phyloP scores from a whole-genome alignment of 2,329 filamentous ascomycete genomes.

The Aureobasidium leucospermi region DNA sequence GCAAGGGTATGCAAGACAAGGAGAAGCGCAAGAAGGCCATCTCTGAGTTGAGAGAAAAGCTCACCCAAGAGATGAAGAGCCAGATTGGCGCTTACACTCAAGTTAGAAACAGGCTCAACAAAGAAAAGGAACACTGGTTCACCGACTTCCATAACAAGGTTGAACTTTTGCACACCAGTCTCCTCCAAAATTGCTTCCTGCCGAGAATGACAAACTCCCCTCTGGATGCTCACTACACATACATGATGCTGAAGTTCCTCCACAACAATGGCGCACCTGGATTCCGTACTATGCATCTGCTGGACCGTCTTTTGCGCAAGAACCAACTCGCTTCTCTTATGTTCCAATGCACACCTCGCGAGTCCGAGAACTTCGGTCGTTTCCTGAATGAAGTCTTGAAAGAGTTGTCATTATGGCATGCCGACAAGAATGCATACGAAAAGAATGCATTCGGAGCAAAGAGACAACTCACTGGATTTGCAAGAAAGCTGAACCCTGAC shows the following conservation, averaged over 20 bases:
- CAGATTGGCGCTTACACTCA: constrained; percentile 61
- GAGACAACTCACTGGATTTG: constrained; percentile 68
- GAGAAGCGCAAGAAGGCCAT: constrained; percentile 64
- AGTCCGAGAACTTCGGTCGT: constrained; percentile 86
- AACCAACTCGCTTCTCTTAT: constrained; percentile 76
- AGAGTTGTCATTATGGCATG: constrained; percentile 79
- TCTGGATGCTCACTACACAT: constrained; percentile 81
- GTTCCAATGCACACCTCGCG: constrained; percentile 81
- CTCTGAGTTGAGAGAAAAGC: constrained; percentile 58
- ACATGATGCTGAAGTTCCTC: constrained; percentile 77
- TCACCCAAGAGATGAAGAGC: constrained; percentile 65
- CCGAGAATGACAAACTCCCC: constrained; percentile 78
- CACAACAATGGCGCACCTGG: constrained; percentile 78
- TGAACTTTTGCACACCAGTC: constrained; percentile 61
- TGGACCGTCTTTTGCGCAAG: constrained; percentile 76
- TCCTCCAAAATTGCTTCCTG: constrained; percentile 89
- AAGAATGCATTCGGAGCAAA: constrained; percentile 67
- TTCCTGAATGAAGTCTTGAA: constrained; percentile 78
- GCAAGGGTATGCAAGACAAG: constrained; percentile 57
- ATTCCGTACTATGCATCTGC: constrained; percentile 77
- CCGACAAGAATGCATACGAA: constrained; percentile 67
- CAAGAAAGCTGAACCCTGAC: constrained; percentile 61
- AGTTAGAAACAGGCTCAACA: constrained; percentile 61
- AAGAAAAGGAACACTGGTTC: constrained; percentile 77
- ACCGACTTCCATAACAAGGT: constrained; percentile 54